Evolutionary conservation across 2,329 filamentous ascomycete genomes (phyloP), one percentile per base, ranked within the genome.

Genomic region (Pyrenophora teres): DNA sequence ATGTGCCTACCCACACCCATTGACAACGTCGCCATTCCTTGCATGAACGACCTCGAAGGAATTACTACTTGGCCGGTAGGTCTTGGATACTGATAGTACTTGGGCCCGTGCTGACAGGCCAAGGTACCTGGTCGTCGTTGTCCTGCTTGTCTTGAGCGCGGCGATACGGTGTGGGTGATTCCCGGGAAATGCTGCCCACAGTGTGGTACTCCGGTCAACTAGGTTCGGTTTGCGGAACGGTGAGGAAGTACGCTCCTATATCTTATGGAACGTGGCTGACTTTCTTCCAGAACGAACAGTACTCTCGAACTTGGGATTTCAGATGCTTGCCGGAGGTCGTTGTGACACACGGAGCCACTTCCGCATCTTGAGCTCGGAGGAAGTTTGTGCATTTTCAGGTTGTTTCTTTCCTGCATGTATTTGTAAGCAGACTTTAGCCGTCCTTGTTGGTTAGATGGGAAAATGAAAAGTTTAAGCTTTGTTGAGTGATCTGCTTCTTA

Each of bases 81-180:
- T 64, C n/a, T 31, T 25, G 13, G 9, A 9, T 5, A 19, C 16
- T 12, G 40, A 15, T 7, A 2, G 9, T 31, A 18, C 12, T 31
- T 18, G 25, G 23, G 23, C 9, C 13, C 8, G 13, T 15, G 15
- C 44, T 62, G 32, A 59, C 31, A 1, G 32, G 25, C 21, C 6
- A n/a, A 75, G 73, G 71, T 75, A 35, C 73, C 73, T 45, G 72
- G 71, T 38, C 70, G 70, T 44, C 70, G 71, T 18, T 75, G 73
- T 62, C 73, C 73, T 21, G 65, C 69, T 27, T 75, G 73, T 45
- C 64, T 74, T 39, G 72, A 74, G 45, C 68, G 71, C 37, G 72
- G 72, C n/a, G 64, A 74, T 38, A 73, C 70, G 2, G 70, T 75
- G 2, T 75, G 73, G 73, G 73, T 75, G 16, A 71, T 74, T 43